Percentiles rank a stretch among this genome's conserved stretches.
These are phyloP conservation scores for Immersiporthe knoxdaviesiana DNA, from an alignment of 2,329 filamentous ascomycete genomes.

Conservation along the genomic window DNA sequence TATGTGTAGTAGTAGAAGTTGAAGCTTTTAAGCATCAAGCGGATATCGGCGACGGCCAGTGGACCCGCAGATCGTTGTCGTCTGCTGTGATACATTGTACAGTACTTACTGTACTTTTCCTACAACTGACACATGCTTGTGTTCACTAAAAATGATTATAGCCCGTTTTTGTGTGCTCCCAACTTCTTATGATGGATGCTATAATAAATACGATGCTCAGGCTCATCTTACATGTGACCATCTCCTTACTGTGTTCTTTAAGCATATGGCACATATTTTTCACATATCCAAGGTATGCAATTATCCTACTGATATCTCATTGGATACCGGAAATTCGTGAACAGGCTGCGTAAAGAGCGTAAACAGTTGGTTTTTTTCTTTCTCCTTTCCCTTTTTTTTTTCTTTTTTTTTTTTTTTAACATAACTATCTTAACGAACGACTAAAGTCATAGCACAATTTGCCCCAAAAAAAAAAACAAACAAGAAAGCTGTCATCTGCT, in stretches of 20 bases:
- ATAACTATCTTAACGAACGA: constrained; percentile 27
- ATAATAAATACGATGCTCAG: too few species aligned
- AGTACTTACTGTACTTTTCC: too few species aligned
- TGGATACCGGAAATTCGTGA: too few species aligned
- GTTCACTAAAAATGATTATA: too few species aligned
- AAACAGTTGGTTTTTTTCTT: constrained; percentile 24
- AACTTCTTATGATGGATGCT: too few species aligned
- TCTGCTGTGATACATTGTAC: neutral
- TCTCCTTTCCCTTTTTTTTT: too few species aligned
- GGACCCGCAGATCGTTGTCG: constrained; percentile 6
- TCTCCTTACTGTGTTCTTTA: too few species aligned
- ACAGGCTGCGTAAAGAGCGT: constrained; percentile 22
- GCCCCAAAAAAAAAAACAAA: constrained; percentile 10
- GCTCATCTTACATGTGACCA: too few species aligned
- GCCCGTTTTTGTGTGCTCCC: too few species aligned
- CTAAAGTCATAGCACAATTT: constrained; percentile 13
- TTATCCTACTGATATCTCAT: too few species aligned
- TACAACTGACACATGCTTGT: neutral
- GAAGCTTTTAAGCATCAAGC: constrained; percentile 1
- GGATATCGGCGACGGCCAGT: constrained; percentile 10
- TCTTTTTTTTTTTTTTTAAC: constrained; percentile 5
- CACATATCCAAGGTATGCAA: too few species aligned
- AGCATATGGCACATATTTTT: too few species aligned
- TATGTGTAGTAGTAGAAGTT: neutral
- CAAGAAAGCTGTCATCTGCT: constrained; percentile 14